These are phyloP conservation scores for Akanthomyces lecanii DNA, from an alignment of 2,329 filamentous ascomycete species.

Conservation along the genomic window DNA sequence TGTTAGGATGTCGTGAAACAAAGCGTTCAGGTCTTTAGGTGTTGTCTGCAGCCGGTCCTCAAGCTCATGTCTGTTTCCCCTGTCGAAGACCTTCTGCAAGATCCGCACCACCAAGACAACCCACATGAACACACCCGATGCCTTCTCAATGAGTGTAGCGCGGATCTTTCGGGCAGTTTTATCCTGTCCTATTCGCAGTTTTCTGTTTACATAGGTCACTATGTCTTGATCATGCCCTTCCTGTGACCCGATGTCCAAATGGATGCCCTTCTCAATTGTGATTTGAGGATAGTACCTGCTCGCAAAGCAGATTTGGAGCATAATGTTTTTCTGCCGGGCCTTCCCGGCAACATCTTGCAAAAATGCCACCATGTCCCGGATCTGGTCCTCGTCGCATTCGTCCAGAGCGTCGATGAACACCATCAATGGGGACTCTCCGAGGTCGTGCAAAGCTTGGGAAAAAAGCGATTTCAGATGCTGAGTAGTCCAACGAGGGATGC, in stretches of 20 bases:
- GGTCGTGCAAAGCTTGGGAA: not conserved
- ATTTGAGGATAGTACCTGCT: slow-evolving; percentile 48
- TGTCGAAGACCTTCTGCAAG: slow-evolving; percentile 31
- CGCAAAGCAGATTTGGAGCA: slow-evolving; percentile 39
- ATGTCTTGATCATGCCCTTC: slow-evolving; percentile 26
- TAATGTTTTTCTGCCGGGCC: slow-evolving; percentile 7
- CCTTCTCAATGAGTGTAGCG: slow-evolving; percentile 31
- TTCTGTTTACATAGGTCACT: slow-evolving; percentile 15
- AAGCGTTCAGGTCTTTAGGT: slow-evolving; percentile 36
- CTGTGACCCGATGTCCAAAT: slow-evolving; percentile 25
- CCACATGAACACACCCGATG: slow-evolving; percentile 44
- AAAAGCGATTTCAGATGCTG: not conserved
- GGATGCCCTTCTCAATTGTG: slow-evolving; percentile 25
- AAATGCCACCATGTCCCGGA: slow-evolving; percentile 38
- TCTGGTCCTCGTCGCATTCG: slow-evolving; percentile 41
- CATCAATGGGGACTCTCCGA: slow-evolving; percentile 8
- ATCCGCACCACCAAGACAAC: slow-evolving; percentile 36
- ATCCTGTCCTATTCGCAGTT: slow-evolving; percentile 11
- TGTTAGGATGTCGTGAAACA: slow-evolving; percentile 49
- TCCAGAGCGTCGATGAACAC: slow-evolving; percentile 43
- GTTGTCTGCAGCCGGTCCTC: slow-evolving; percentile 30
- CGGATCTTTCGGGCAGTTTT: not conserved
- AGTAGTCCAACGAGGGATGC: not conserved
- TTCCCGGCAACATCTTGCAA: slow-evolving; percentile 35
- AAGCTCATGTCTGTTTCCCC: slow-evolving; percentile 25